A percentile compares a stretch with the other conserved stretches of the same genome.
Evolutionary conservation across 164 flowering plant species (phyloP).

Genomic region (Tetracentron sinense): DNA sequence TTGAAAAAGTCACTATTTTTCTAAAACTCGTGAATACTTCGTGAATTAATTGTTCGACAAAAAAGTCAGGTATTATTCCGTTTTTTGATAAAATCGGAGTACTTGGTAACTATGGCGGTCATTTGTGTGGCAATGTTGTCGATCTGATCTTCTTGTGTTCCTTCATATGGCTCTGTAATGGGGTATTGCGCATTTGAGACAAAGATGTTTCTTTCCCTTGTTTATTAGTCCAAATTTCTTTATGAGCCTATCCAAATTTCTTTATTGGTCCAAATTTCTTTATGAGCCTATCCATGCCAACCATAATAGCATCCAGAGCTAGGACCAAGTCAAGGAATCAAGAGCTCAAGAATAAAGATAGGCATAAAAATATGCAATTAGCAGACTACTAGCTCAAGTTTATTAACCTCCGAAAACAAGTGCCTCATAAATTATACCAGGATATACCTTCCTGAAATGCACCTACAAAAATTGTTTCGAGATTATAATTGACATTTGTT

Average conservation of each 20-base stretch:
- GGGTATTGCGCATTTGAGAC: slow-evolving; percentile 71
- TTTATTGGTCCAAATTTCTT: slow-evolving; percentile 81
- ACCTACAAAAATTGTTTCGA: background rate
- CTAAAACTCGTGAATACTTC: too few relatives aligned
- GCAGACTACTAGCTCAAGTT: too few relatives aligned
- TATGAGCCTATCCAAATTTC: too few relatives aligned
- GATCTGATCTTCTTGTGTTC: slow-evolving; percentile 87
- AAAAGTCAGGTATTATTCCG: too few relatives aligned
- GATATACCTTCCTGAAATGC: too few relatives aligned
- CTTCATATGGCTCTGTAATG: slow-evolving; percentile 77
- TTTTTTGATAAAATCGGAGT: too few relatives aligned
- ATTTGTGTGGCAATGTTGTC: slow-evolving; percentile 65
- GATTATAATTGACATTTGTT: background rate
- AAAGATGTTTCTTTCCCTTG: slow-evolving; percentile 92
- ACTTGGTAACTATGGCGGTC: too few relatives aligned
- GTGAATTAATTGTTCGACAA: too few relatives aligned
- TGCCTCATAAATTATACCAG: background rate
- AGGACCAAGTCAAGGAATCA: slow-evolving; percentile 49
- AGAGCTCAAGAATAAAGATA: background rate
- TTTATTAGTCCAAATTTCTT: too few relatives aligned
- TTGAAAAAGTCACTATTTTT: too few relatives aligned
- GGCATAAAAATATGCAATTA: too few relatives aligned
- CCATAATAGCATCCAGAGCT: slow-evolving; percentile 95
- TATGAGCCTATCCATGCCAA: slow-evolving; percentile 92
- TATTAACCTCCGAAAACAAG: background rate